Percentiles rank a stretch among this genome's conserved stretches.
These are phyloP conservation scores for Colletotrichum orchidophilum DNA, from an alignment of 2,329 filamentous ascomycete genomes.

Conservation along the genomic window DNA sequence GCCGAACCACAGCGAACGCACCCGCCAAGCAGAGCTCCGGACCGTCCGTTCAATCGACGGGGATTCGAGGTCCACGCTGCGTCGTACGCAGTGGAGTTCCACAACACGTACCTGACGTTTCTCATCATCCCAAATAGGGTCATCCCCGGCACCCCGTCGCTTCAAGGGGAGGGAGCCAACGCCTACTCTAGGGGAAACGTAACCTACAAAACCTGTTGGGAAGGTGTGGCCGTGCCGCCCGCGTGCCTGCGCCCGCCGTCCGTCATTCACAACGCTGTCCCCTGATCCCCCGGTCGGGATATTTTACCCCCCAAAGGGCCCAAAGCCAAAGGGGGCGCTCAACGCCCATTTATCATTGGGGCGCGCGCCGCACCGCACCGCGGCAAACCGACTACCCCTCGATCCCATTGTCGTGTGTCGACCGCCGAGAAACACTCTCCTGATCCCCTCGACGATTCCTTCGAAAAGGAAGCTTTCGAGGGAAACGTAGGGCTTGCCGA, in stretches of 20 bases:
- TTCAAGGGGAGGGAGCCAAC: slow-evolving; percentile 29
- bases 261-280: not conserved
- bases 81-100: slow-evolving; percentile 28
- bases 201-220: slow-evolving; percentile 32
- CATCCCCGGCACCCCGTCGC: slow-evolving; percentile 23
- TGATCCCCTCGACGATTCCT: not conserved
- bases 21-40: slow-evolving; percentile 24
- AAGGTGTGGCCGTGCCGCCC: slow-evolving; percentile 30
- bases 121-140: slow-evolving; percentile 25
- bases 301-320: not conserved
- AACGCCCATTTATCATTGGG: slow-evolving; percentile 29
- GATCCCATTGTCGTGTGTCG: slow-evolving; percentile 10
- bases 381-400: slow-evolving; percentile 9
- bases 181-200: slow-evolving; percentile 31
- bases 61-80: slow-evolving; percentile 27
- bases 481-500: slow-evolving; percentile 30
- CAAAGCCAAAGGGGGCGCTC: slow-evolving; percentile 6
- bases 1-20: not conserved
- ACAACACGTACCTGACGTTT: slow-evolving; percentile 13
- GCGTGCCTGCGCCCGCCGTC: slow-evolving; percentile 25
- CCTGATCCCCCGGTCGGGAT: slow-evolving; percentile 17
- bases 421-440: not conserved
- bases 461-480: slow-evolving; percentile 27
- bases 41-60: slow-evolving; percentile 10
- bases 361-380: slow-evolving; percentile 21